Conservation (phyloP, 768 basidiomycete species). For the Fibroporia radiculosa region DNA sequence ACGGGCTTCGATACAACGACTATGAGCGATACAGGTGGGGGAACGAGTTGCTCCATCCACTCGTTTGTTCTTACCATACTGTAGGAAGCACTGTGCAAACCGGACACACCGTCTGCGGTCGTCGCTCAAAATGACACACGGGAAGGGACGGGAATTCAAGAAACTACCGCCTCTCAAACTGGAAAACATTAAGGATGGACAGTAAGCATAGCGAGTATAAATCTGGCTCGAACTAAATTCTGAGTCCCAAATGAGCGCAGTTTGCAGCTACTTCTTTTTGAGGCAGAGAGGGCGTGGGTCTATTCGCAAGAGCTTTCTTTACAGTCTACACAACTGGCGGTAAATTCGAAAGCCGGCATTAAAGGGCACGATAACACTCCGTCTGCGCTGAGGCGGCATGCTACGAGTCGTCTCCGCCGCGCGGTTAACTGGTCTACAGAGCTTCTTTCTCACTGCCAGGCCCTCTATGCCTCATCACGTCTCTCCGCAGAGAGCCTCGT, state of each 20-base stretch:
- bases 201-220: conserved; percentile 43
- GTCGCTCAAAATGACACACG: conserved; percentile 77
- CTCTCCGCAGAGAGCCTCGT: conserved; percentile 52
- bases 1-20: conserved; percentile 89
- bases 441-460: conserved; percentile 65
- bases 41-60: background rate
- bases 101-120: conserved; percentile 85
- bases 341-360: conserved; percentile 21
- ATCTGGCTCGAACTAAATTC: conserved; percentile 2
- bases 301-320: conserved; percentile 74
- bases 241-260: conserved; percentile 28
- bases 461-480: conserved; percentile 43
- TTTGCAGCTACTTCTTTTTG: conserved; percentile 78
- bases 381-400: conserved; percentile 57
- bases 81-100: conserved; percentile 86
- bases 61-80: no score
- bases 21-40: conserved; percentile 74
- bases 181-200: conserved; percentile 74
- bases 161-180: conserved; percentile 59
- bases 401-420: conserved; percentile 75
- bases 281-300: conserved; percentile 89
- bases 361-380: conserved; percentile 27
- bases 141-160: conserved; percentile 87
- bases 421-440: conserved; percentile 74
- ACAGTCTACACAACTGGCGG: conserved; percentile 42